phyloP scores from a whole-genome alignment of 208 protist species.

The Acanthamoeba royreba region DNA sequence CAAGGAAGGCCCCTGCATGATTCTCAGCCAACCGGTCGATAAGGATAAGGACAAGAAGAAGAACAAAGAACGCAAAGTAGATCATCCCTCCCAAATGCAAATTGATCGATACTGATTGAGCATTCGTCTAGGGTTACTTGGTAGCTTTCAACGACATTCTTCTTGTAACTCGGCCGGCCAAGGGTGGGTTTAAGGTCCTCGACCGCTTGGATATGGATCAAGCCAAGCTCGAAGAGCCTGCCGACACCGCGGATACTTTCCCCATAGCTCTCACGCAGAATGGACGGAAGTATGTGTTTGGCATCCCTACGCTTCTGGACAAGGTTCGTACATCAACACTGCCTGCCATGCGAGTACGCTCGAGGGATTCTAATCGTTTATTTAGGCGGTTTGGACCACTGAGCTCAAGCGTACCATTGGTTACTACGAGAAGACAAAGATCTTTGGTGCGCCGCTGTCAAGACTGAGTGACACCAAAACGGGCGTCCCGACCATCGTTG shows the following conservation, averaged over 20 bases:
- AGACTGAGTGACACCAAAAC: not conserved
- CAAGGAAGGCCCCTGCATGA: not conserved
- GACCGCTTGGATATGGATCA: constrained; percentile 17
- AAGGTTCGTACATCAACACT: not conserved
- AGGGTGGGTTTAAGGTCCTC: constrained; percentile 1
- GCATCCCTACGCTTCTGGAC: not conserved
- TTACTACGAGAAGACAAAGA: constrained; percentile 8
- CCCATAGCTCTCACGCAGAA: not conserved
- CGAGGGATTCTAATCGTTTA: too few relatives aligned
- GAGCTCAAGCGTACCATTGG: constrained; percentile 23
- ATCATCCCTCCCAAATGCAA: too few relatives aligned
- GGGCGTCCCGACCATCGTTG: constrained; percentile 6
- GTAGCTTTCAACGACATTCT: constrained; percentile 27
- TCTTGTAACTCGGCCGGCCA: not conserved
- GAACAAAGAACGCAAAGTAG: not conserved
- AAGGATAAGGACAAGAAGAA: constrained; percentile 29
- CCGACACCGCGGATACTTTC: not conserved
- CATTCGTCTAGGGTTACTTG: not conserved
- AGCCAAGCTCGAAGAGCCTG: not conserved
- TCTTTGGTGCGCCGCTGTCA: not conserved
- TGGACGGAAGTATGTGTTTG: not conserved
- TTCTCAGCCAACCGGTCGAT: not conserved
- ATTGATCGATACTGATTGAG: too few relatives aligned
- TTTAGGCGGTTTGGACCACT: not conserved
- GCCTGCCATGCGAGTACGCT: not conserved